A percentile compares a stretch with the other conserved stretches of the same genome.
Evolutionary conservation across 176 grass and related monocot species (phyloP).

Genomic region (Chrysopogon serrulatus): DNA sequence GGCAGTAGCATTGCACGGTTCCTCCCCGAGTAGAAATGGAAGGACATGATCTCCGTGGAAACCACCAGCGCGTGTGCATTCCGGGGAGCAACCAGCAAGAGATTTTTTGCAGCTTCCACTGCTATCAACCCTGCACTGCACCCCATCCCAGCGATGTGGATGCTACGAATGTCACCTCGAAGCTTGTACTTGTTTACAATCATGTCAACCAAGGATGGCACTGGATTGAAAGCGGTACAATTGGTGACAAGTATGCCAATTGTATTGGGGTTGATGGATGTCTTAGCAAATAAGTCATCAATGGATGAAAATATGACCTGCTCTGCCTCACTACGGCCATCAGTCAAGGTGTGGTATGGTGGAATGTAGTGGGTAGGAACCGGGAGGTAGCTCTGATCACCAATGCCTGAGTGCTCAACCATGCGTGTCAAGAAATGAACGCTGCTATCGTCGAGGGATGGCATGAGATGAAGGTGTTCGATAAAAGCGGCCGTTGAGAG

Average conservation of each 20-base stretch:
- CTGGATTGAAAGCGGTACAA: conserved; percentile 13
- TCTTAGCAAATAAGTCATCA: conserved; percentile 26
- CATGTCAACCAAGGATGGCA: conserved; percentile 24
- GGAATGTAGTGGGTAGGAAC: not conserved
- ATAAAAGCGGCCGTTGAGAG: not conserved
- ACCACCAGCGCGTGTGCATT: conserved; percentile 19
- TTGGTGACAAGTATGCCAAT: conserved; percentile 29
- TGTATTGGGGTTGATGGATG: not conserved
- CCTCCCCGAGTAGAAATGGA: not conserved
- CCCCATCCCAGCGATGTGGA: conserved; percentile 37
- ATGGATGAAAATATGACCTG: conserved; percentile 22
- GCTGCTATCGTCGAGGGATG: not conserved
- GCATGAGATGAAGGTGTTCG: not conserved
- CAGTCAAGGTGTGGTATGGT: not conserved
- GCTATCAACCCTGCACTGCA: conserved; percentile 37
- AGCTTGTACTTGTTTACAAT: conserved; percentile 25
- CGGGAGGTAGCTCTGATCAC: conserved; percentile 11
- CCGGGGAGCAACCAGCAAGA: not conserved
- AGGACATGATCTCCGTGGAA: conserved; percentile 19
- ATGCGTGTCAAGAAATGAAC: conserved; percentile 13
- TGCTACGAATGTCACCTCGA: not conserved
- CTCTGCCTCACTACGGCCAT: conserved; percentile 1
- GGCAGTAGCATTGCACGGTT: conserved; percentile 16
- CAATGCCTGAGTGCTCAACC: conserved; percentile 25
- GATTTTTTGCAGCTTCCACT: not conserved